These are phyloP conservation scores for Trichoderma sp. DNA, from an alignment of 2,329 filamentous ascomycete species.

Conservation along the genomic window DNA sequence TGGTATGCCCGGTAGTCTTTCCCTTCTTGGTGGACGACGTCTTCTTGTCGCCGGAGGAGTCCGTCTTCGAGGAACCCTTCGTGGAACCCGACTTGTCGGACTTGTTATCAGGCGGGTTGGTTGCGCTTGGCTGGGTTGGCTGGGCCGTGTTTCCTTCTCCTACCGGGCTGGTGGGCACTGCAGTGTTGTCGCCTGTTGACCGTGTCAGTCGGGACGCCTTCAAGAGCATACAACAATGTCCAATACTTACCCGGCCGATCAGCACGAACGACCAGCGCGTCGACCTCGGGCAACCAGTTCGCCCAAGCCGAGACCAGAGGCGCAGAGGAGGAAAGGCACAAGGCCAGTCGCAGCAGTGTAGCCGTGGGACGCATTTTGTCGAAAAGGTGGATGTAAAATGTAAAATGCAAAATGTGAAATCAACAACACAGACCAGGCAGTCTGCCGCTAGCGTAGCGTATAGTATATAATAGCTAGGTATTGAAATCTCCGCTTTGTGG, in stretches of 20 bases:
- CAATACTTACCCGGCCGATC: constrained; percentile 33
- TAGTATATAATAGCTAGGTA: not conserved
- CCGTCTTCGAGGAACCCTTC: constrained; percentile 21
- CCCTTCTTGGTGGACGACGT: constrained; percentile 21
- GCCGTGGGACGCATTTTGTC: constrained; percentile 48
- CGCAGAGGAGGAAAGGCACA: constrained; percentile 50
- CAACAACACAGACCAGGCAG: not conserved
- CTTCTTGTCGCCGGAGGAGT: constrained; percentile 20
- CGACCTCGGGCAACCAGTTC: constrained; percentile 51
- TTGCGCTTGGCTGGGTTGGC: not conserved
- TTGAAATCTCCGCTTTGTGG: not conserved
- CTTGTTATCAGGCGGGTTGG: not conserved
- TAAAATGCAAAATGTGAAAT: not conserved
- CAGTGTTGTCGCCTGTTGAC: constrained; percentile 30
- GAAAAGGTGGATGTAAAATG: not conserved
- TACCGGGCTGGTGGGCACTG: constrained; percentile 30
- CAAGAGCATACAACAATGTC: constrained; percentile 11
- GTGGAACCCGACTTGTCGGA: not conserved
- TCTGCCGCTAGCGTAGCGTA: not conserved
- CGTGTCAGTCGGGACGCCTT: not conserved
- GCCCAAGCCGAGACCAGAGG: constrained; percentile 55
- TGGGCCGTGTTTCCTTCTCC: constrained; percentile 28
- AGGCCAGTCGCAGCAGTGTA: constrained; percentile 45
- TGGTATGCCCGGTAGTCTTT: constrained; percentile 29
- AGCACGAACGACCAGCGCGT: constrained; percentile 51